A percentile compares a stretch with the other conserved stretches of the same genome.
These are phyloP conservation scores for Rosellinia necatrix DNA, from an alignment of 2,329 filamentous ascomycete species.

Conservation along the genomic window DNA sequence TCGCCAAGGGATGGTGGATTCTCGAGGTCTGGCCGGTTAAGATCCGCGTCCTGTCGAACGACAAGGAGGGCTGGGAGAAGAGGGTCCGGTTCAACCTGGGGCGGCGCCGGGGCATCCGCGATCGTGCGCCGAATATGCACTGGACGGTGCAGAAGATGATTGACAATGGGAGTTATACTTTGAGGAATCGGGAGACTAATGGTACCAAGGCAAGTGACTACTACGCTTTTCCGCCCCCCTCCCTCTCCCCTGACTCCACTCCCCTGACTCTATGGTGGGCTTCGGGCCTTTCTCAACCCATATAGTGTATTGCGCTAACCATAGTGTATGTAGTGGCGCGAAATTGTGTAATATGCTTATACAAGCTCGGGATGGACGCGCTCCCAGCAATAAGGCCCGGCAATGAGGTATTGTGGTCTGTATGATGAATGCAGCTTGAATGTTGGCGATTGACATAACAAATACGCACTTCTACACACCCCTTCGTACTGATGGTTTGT, in stretches of 20 bases:
- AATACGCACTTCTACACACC: no score
- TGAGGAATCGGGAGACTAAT: conserved; percentile 13
- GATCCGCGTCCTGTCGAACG: conserved; percentile 19
- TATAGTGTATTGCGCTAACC: background rate
- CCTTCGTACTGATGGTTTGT: no score
- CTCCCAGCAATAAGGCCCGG: no score
- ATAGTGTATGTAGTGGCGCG: background rate
- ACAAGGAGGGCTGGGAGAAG: conserved; percentile 25
- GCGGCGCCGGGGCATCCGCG: conserved; percentile 4
- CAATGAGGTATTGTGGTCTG: no score
- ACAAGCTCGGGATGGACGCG: no score
- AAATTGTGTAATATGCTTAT: background rate
- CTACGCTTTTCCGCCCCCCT: background rate
- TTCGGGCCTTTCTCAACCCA: no score
- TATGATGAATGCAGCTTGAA: no score
- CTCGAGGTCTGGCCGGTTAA: conserved; percentile 25
- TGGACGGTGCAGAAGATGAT: conserved; percentile 26
- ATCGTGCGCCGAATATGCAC: conserved; percentile 18
- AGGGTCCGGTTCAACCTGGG: conserved; percentile 19
- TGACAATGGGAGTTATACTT: conserved; percentile 9
- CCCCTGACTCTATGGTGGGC: background rate
- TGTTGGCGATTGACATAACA: no score
- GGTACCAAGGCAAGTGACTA: conserved; percentile 18
- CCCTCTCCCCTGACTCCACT: background rate
- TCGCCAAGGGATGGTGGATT: conserved; percentile 22